phyloP scores from a whole-genome alignment of 768 basidiomycete species.

The Kwoniella dendrophila region DNA sequence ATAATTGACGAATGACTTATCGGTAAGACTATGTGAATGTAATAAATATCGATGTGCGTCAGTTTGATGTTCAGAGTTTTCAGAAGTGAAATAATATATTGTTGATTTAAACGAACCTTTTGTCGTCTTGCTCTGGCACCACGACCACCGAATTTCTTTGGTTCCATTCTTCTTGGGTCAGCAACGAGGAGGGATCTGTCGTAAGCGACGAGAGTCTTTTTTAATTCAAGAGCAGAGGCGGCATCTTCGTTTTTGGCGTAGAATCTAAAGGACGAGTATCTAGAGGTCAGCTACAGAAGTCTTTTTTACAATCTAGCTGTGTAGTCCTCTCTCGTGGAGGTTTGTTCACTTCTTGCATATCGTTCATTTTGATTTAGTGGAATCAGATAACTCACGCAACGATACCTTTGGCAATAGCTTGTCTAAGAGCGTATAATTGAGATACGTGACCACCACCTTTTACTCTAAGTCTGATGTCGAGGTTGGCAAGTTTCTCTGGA shows the following conservation, averaged over 20 bases:
- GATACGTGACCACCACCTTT: slow-evolving; percentile 99
- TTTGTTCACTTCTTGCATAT: too few species aligned
- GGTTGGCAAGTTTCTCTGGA: slow-evolving; percentile 77
- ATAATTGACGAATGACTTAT: slow-evolving; percentile 32
- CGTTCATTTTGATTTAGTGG: too few species aligned
- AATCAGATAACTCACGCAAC: slow-evolving; percentile 69
- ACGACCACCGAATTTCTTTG: slow-evolving; percentile 97
- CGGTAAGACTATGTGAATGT: slow-evolving; percentile 39
- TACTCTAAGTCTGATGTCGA: slow-evolving; percentile 97
- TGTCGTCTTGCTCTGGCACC: slow-evolving; percentile 98
- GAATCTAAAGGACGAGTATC: slow-evolving; percentile 46
- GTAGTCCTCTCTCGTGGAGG: too few species aligned
- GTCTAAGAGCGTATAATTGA: slow-evolving; percentile 97
- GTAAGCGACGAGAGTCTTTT: slow-evolving; percentile 96
- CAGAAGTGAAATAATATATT: too few species aligned
- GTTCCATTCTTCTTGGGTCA: slow-evolving; percentile 84
- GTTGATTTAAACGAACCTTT: slow-evolving; percentile 66
- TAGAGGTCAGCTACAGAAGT: slow-evolving; percentile 11
- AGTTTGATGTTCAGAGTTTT: too few species aligned
- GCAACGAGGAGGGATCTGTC: slow-evolving; percentile 66
- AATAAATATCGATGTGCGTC: too few species aligned
- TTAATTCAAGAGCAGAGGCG: slow-evolving; percentile 92
- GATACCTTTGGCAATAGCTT: slow-evolving; percentile 96
- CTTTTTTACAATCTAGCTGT: not conserved
- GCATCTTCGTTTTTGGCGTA: slow-evolving; percentile 99